A percentile compares a stretch with the other conserved stretches of the same genome.
phyloP scores from a whole-genome alignment of 2,329 filamentous ascomycete genomes.

The Didymella segeticola region DNA sequence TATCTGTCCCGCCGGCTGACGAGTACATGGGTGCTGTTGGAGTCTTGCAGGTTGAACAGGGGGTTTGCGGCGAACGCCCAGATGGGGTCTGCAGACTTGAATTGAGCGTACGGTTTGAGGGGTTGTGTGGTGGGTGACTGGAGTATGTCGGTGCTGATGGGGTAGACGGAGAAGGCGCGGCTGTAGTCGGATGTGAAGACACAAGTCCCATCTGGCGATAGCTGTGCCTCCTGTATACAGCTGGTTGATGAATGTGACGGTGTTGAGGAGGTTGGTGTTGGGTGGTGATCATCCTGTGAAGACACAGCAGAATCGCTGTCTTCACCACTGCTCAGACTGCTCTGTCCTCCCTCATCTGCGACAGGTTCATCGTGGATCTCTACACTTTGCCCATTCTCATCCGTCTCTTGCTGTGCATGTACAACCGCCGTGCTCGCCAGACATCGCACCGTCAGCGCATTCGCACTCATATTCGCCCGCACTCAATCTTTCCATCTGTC shows the following conservation, averaged over 20 bases:
- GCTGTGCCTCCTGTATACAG: slow-evolving; percentile 40
- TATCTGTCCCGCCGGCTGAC: slow-evolving; percentile 62
- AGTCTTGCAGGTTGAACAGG: slow-evolving; percentile 59
- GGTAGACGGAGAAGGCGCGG: slow-evolving; percentile 61
- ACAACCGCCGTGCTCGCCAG: slow-evolving; percentile 30
- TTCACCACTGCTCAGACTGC: background rate
- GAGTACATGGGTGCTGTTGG: slow-evolving; percentile 59
- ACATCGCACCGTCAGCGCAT: slow-evolving; percentile 25
- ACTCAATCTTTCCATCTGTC: background rate
- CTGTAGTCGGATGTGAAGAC: slow-evolving; percentile 62
- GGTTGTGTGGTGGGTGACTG: slow-evolving; percentile 8
- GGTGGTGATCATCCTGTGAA: background rate
- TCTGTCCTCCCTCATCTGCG: background rate
- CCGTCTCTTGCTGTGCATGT: background rate
- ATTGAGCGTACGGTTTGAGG: slow-evolving; percentile 56
- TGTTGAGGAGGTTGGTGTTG: background rate
- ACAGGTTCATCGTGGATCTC: background rate
- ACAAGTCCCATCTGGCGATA: slow-evolving; percentile 62
- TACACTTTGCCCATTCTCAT: background rate
- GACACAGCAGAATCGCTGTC: background rate
- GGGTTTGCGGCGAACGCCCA: slow-evolving; percentile 64
- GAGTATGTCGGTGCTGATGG: slow-evolving; percentile 23
- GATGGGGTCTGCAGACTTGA: slow-evolving; percentile 57
- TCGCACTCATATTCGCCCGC: slow-evolving; percentile 21
- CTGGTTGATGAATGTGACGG: slow-evolving; percentile 15